Base-by-base conservation (phyloP, 2,329 filamentous ascomycete species). In the Raffaelea albimanens region DNA sequence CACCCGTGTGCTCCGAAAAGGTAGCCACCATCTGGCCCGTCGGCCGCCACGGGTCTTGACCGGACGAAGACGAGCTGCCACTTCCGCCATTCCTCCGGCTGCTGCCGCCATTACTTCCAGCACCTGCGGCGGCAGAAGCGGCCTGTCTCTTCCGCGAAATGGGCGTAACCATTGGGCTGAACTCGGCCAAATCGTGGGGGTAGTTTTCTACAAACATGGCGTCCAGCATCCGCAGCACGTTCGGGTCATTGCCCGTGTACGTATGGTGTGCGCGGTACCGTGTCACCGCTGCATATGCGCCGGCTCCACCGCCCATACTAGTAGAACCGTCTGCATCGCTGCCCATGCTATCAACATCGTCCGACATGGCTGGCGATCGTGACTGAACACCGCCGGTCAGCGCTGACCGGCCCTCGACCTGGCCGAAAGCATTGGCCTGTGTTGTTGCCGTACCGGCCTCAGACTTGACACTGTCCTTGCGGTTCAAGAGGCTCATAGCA, bases 11-110 rank as follows among this genome's bases (percentile, higher is more conserved):
- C 61, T 98, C 93, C 1, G 86, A 81, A 59, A 97, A 89, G 1
- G 87, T 87, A 2, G 90, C 88, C 19, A 97, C 84, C 9, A 97
- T 73, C 45, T 81, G 83, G 2, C 93, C 90, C 47, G 82, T 79
- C 0, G 93, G 93, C 54, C 80, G 83, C 93, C 93, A 98, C 3
- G 79, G 75, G 47, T 78, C 79, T 31, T 68, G 66, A 50, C 73
- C 76, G 22, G 75, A 71, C 31, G 70, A 74, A 41, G 34, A 33
- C 45, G 33, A 43, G 23, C 31, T 4, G 16, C 13, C 14, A 29
- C 44, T 34, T 23, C 44, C 39, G 23, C 38, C 29, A 20, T 19
- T 13, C 23, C 50, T 22, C 22, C 25, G 29, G 16, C 42, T 33
- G 34, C 47, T 36, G 14, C 39, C 13, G 25, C 43, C 14, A 29